phyloP scores from a whole-genome alignment of 2,329 filamentous ascomycete species.

The Cytospora mali region DNA sequence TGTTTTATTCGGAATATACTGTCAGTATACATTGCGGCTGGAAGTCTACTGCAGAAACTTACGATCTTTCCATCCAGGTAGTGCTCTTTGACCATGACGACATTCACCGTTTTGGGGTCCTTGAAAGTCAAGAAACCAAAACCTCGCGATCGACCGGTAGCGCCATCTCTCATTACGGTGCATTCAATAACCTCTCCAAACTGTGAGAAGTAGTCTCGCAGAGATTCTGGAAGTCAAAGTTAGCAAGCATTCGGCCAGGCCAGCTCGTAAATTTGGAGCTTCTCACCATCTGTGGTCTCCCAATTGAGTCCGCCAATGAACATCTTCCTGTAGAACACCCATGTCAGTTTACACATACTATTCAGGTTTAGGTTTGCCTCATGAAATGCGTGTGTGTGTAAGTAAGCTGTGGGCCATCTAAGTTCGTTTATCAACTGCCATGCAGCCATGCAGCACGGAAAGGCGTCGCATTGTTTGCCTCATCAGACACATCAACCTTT shows the following conservation, averaged over 20 bases:
- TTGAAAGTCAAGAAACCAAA: conserved; percentile 98
- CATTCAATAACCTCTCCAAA: conserved; percentile 97
- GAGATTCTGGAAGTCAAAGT: conserved; percentile 68
- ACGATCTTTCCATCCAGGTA: conserved; percentile 98
- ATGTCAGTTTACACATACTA: conserved; percentile 31
- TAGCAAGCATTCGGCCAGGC: conserved; percentile 7
- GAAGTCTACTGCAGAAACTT: conserved; percentile 43
- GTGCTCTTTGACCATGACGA: conserved; percentile 99
- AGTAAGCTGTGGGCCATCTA: conserved; percentile 4
- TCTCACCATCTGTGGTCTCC: conserved; percentile 97
- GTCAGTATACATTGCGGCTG: conserved; percentile 11
- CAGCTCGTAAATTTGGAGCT: conserved; percentile 4
- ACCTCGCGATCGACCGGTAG: conserved; percentile 88
- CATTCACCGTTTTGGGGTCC: conserved; percentile 96
- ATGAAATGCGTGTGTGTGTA: conserved; percentile 18
- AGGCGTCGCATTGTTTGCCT: conserved; percentile 1
- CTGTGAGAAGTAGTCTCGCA: conserved; percentile 95
- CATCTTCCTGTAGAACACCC: conserved; percentile 77
- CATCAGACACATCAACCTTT: conserved; percentile 1
- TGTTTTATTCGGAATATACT: conserved; percentile 42
- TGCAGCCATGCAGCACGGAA: background rate
- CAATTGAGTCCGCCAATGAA: conserved; percentile 98
- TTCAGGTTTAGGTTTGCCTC: conserved; percentile 11
- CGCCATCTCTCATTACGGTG: conserved; percentile 98
- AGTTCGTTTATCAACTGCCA: conserved; percentile 1